Evolutionary conservation across 2,329 filamentous ascomycete genomes (phyloP).

Genomic region (Ophiocordyceps unilateralis): DNA sequence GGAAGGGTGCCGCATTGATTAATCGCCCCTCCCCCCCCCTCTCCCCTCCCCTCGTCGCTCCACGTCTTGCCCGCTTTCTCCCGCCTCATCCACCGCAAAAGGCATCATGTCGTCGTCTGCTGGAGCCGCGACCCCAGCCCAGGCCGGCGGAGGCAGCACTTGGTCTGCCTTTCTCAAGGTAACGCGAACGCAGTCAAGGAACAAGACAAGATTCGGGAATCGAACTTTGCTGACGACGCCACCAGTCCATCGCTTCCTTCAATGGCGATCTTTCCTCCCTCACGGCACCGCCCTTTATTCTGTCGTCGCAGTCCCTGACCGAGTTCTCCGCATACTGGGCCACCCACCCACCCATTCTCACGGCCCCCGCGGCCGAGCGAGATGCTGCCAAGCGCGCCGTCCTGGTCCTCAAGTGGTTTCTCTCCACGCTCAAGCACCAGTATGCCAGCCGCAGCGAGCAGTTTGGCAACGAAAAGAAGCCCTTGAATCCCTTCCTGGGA

Average conservation of each 20-base stretch:
- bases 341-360: constrained; percentile 60
- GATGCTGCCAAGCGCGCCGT: constrained; percentile 70
- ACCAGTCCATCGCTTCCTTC: constrained; percentile 59
- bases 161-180: constrained; percentile 38
- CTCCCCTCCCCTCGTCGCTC: background rate
- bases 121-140: constrained; percentile 12
- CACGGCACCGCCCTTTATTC: constrained; percentile 68
- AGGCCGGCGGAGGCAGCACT: constrained; percentile 23
- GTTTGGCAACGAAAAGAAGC: constrained; percentile 89
- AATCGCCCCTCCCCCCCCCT: background rate
- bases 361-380: constrained; percentile 62
- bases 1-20: background rate
- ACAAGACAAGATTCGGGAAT: background rate
- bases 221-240: background rate
- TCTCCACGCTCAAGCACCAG: constrained; percentile 83
- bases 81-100: background rate
- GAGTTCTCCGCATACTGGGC: constrained; percentile 76
- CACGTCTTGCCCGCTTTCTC: background rate
- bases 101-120: constrained; percentile 13
- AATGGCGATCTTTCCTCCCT: constrained; percentile 67
- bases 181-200: constrained; percentile 2
- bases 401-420: constrained; percentile 89
- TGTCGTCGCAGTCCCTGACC: constrained; percentile 60
- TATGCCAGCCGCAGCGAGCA: constrained; percentile 58
- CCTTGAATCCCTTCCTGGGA: constrained; percentile 86